Conservation (phyloP, 1,139 yeast genomes). For the Lodderomyces beijingensis region DNA sequence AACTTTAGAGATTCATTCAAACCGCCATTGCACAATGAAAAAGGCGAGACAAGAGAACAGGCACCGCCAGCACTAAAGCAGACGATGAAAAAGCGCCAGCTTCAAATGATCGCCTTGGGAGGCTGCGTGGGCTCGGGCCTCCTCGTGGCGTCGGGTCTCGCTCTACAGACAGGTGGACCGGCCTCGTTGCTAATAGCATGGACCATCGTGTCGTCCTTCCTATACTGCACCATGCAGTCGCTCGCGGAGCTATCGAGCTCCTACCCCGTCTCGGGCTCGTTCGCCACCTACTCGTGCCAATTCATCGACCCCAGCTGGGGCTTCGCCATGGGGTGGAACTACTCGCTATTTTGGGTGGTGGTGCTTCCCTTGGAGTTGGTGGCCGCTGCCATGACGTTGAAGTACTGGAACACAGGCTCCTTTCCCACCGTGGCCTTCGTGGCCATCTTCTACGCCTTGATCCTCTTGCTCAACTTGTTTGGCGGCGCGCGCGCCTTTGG, state of each 20-base stretch:
- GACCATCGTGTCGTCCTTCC: slow-evolving; percentile 38
- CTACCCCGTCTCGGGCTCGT: slow-evolving; percentile 70
- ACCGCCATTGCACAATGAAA: slow-evolving; percentile 14
- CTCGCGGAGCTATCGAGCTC: slow-evolving; percentile 65
- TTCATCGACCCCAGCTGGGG: slow-evolving; percentile 72
- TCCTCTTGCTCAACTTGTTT: slow-evolving; percentile 52
- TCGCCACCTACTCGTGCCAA: slow-evolving; percentile 60
- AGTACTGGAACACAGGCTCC: slow-evolving; percentile 57
- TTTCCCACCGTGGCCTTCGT: slow-evolving; percentile 68
- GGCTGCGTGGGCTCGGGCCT: slow-evolving; percentile 39
- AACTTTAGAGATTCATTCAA: slow-evolving; percentile 32
- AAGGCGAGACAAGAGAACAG: neutral
- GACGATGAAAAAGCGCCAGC: slow-evolving; percentile 29
- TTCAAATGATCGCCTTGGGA: slow-evolving; percentile 37
- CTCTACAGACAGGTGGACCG: slow-evolving; percentile 36
- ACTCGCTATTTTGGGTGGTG: slow-evolving; percentile 65
- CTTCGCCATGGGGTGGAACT: slow-evolving; percentile 71
- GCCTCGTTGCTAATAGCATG: slow-evolving; percentile 38
- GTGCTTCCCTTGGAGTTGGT: slow-evolving; percentile 68
- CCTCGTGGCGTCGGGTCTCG: slow-evolving; percentile 34
- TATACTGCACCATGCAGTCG: slow-evolving; percentile 66
- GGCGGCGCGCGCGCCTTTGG: slow-evolving; percentile 66
- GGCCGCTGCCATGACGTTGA: slow-evolving; percentile 65
- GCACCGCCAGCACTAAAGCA: slow-evolving; percentile 22
- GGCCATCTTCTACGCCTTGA: slow-evolving; percentile 54